phyloP scores from a whole-genome alignment of 169 alveolate genomes.

The Cryptosporidium viatorum region DNA sequence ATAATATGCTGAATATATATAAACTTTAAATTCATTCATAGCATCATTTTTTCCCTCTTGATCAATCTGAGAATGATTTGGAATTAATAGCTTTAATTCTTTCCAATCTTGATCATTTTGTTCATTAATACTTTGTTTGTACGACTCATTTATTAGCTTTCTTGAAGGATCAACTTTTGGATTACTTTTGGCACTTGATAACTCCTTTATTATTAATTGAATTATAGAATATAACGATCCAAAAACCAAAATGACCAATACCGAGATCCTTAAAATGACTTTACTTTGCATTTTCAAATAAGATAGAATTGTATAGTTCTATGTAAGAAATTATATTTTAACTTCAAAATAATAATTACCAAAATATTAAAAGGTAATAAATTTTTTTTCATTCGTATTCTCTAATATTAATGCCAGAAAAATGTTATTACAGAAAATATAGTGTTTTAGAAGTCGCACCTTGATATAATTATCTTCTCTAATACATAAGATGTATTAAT shows the following conservation, averaged over 20 bases:
- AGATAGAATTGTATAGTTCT: neutral
- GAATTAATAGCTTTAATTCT: neutral
- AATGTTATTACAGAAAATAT: neutral
- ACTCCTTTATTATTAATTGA: neutral
- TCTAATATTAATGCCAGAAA: neutral
- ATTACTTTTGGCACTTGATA: neutral
- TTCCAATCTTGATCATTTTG: constrained; percentile 1
- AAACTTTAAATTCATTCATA: constrained; percentile 5
- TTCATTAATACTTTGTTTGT: neutral
- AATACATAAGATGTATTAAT: neutral
- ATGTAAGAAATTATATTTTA: neutral
- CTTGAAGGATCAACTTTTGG: neutral
- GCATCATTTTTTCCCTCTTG: neutral
- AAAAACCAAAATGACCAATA: neutral
- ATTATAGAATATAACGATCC: neutral
- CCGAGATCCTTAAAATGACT: neutral
- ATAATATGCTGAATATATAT: constrained; percentile 49
- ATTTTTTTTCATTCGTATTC: neutral
- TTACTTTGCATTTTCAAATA: neutral
- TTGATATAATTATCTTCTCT: too few species aligned
- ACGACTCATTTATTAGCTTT: neutral
- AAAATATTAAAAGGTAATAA: too few species aligned
- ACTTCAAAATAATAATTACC: too few species aligned
- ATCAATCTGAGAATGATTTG: neutral
- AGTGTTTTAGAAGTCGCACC: neutral